Evolutionary conservation across 2,329 filamentous ascomycete species (phyloP).

Genomic region (Fulvia fulva): DNA sequence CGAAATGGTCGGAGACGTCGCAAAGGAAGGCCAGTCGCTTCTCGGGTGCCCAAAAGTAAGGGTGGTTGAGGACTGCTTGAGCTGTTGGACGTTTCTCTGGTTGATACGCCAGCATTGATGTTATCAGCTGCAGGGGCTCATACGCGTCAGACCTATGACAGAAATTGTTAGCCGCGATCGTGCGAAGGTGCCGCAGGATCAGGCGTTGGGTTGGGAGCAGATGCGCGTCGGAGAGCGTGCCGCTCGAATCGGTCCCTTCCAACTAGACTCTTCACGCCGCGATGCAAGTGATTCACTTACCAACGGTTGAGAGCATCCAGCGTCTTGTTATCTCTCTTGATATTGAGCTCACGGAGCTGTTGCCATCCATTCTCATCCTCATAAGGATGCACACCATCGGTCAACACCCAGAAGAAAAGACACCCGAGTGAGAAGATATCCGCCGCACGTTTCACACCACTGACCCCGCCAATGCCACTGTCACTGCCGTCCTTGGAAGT

Average conservation of each 20-base stretch:
- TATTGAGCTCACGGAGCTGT: constrained; percentile 80
- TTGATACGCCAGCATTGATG: constrained; percentile 68
- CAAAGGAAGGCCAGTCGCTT: constrained; percentile 91
- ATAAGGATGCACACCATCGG: constrained; percentile 86
- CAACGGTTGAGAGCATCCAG: constrained; percentile 53
- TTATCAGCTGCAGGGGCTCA: constrained; percentile 83
- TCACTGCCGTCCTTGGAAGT: constrained; percentile 51
- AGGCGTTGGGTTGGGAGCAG: too few relatives aligned
- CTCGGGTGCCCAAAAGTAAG: constrained; percentile 92
- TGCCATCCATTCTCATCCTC: constrained; percentile 93
- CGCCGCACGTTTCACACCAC: constrained; percentile 88
- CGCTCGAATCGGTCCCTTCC: too few relatives aligned
- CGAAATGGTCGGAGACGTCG: constrained; percentile 93
- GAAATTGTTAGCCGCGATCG: too few relatives aligned
- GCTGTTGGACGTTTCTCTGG: constrained; percentile 68
- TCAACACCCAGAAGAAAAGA: constrained; percentile 99
- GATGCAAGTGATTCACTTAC: too few relatives aligned
- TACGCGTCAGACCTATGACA: constrained; percentile 64
- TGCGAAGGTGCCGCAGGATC: too few relatives aligned
- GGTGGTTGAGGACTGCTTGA: constrained; percentile 78
- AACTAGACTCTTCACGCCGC: too few relatives aligned
- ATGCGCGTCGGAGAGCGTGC: too few relatives aligned
- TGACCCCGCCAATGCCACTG: constrained; percentile 47
- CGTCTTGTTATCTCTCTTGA: constrained; percentile 78
- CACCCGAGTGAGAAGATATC: constrained; percentile 96